phyloP scores from a whole-genome alignment of 2,329 filamentous ascomycete species.

The Didymella lethalis region DNA sequence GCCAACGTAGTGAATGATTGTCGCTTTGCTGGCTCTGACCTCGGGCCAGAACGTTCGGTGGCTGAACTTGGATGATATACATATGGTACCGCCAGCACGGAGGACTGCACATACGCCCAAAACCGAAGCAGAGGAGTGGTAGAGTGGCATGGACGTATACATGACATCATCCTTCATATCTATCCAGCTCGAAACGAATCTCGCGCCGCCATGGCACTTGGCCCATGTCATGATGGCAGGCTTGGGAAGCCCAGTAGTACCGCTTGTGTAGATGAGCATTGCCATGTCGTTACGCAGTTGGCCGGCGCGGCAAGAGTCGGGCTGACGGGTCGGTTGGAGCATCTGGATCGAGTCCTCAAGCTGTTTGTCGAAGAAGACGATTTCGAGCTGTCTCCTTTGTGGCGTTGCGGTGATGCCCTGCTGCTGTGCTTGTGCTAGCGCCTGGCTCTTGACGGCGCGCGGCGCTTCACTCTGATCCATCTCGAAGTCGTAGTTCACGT shows the following conservation, averaged over 20 bases:
- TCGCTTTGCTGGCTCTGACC: conserved; percentile 45
- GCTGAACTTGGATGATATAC: conserved; percentile 43
- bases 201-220: conserved; percentile 33
- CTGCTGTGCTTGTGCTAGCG: conserved; percentile 19
- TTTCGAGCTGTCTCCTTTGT: conserved; percentile 33
- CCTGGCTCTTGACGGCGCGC: conserved; percentile 30
- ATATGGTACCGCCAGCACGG: conserved; percentile 39
- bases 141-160: conserved; percentile 52
- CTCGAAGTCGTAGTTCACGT: conserved; percentile 37
- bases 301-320: conserved; percentile 36
- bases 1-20: conserved; percentile 52
- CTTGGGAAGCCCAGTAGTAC: conserved; percentile 50
- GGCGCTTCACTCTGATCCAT: conserved; percentile 33
- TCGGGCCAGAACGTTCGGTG: conserved; percentile 53
- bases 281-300: conserved; percentile 43
- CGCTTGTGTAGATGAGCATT: conserved; percentile 51
- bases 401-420: conserved; percentile 21
- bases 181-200: conserved; percentile 35
- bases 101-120: conserved; percentile 42
- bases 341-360: conserved; percentile 39
- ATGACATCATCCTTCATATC: conserved; percentile 41
- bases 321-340: conserved; percentile 41
- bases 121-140: conserved; percentile 46
- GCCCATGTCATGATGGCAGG: conserved; percentile 44
- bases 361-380: conserved; percentile 43